These are phyloP conservation scores for Vicia faba DNA, from an alignment of 306 rosid species.

Conservation along the genomic window DNA sequence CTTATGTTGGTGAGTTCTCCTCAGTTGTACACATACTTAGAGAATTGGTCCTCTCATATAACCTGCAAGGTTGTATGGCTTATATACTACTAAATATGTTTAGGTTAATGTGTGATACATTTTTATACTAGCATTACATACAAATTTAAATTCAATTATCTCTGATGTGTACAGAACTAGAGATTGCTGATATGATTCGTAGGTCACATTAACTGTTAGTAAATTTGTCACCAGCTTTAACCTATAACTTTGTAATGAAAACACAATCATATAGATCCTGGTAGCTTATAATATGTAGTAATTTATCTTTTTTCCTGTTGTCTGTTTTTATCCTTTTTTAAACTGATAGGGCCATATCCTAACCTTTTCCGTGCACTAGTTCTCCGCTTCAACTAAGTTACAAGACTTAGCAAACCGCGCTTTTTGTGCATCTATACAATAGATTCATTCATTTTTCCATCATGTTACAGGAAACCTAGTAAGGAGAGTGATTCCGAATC, in stretches of 20 bases:
- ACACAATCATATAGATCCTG: neutral
- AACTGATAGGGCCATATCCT: neutral
- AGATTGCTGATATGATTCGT: neutral
- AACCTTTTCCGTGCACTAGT: neutral
- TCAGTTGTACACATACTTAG: neutral
- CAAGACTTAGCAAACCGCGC: neutral
- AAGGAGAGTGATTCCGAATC: conserved; percentile 70
- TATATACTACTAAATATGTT: neutral
- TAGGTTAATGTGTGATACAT: neutral
- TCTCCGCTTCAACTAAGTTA: neutral
- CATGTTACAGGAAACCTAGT: conserved; percentile 51
- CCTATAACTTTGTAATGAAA: conserved; percentile 4
- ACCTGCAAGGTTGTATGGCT: neutral
- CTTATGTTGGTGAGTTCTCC: neutral
- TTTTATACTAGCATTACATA: neutral
- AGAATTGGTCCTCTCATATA: neutral
- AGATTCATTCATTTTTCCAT: conserved; percentile 4
- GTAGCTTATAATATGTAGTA: neutral
- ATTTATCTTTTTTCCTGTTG: neutral
- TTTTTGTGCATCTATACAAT: neutral
- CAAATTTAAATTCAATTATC: neutral
- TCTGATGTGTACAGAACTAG: neutral
- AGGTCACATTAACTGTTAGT: neutral
- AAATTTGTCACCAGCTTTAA: conserved; percentile 4
- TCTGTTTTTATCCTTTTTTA: neutral